Base-by-base conservation (phyloP, 768 basidiomycete genomes). In the Suillus paluster region DNA sequence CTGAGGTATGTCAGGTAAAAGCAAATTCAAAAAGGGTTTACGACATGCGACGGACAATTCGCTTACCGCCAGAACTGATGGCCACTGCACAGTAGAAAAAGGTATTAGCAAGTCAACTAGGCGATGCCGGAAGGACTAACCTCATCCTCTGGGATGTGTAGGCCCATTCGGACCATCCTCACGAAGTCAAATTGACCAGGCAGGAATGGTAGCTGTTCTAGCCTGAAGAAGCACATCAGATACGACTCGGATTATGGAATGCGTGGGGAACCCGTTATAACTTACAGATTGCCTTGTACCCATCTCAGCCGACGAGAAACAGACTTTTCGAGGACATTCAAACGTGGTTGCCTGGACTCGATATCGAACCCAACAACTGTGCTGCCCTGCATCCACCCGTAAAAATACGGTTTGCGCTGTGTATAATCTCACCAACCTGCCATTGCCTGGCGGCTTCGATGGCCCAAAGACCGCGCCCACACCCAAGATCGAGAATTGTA, bases 201-300 rank as follows among this genome's bases (percentile, higher is more conserved):
- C 4, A 77, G 77, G 66, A 90, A 91, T 0, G 89, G 89, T 23
- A 91, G 71, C 17, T 81, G 80, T 33, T 91, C 86, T 49, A 91
- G 78, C 42, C 90, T 92, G 62, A 14, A 60, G 27, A 53, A 45
- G 57, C 8, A 10, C 3, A 52, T 71, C 33, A 64, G 62, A 17
- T 57, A 60, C 50, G 52, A 57, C 7, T 55, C 48, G 58, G 49
- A 39, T 50, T 59, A 52, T 36, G 11, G 17, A 46, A 30, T 23
- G 53, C 23, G 8, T 50, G 33, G 39, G 54, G 63, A 53, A 39
- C 25, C 19, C 75, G 82, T 50, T 66, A n/a, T n/a, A n/a, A n/a
- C n/a, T n/a, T n/a, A 90, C 90, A 92, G 70, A 68, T 90, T 87
- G 42, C 86, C 88, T 59, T 86, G 85, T 0, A 87, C 79, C 90